These are phyloP conservation scores for Venturia pyrina DNA, from an alignment of 2,329 filamentous ascomycete species.

Conservation along the genomic window DNA sequence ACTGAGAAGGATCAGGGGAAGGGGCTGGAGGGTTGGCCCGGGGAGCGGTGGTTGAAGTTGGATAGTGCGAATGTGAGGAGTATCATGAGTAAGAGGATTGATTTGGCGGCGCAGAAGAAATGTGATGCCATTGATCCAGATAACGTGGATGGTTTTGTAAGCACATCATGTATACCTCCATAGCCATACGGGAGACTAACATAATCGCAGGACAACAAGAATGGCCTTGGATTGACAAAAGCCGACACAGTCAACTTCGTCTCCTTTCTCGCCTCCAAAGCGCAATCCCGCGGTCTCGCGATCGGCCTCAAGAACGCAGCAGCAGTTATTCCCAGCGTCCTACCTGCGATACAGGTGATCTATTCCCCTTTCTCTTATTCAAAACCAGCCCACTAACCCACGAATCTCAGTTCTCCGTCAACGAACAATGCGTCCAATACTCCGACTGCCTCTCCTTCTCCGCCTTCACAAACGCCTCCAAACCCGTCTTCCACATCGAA, in stretches of 20 bases:
- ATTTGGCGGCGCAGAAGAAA: slow-evolving; percentile 49
- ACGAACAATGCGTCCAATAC: slow-evolving; percentile 58
- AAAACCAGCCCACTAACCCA: background rate
- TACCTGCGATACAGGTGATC: slow-evolving; percentile 38
- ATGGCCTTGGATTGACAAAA: slow-evolving; percentile 49
- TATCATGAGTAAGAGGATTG: slow-evolving; percentile 54
- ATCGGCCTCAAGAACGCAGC: slow-evolving; percentile 61
- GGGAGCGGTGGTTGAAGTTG: slow-evolving; percentile 57
- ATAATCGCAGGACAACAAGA: slow-evolving; percentile 40
- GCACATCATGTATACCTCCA: slow-evolving; percentile 16
- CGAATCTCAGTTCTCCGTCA: slow-evolving; percentile 46
- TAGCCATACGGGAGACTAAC: background rate
- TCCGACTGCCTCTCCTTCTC: slow-evolving; percentile 49
- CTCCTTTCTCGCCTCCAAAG: slow-evolving; percentile 47
- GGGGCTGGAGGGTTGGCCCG: slow-evolving; percentile 51
- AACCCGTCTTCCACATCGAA: slow-evolving; percentile 66
- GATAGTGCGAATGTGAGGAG: slow-evolving; percentile 47
- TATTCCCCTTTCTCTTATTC: background rate
- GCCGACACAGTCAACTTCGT: slow-evolving; percentile 50
- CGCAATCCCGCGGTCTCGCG: slow-evolving; percentile 45
- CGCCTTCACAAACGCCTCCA: slow-evolving; percentile 48
- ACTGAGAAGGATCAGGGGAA: slow-evolving; percentile 46
- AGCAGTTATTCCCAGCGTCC: slow-evolving; percentile 44
- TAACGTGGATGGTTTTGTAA: slow-evolving; percentile 57
- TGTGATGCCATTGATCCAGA: slow-evolving; percentile 63